A percentile compares a stretch with the other conserved stretches of the same genome.
Evolutionary conservation across 768 basidiomycete genomes (phyloP).

Genomic region (Tricholoma bakamatsutake): DNA sequence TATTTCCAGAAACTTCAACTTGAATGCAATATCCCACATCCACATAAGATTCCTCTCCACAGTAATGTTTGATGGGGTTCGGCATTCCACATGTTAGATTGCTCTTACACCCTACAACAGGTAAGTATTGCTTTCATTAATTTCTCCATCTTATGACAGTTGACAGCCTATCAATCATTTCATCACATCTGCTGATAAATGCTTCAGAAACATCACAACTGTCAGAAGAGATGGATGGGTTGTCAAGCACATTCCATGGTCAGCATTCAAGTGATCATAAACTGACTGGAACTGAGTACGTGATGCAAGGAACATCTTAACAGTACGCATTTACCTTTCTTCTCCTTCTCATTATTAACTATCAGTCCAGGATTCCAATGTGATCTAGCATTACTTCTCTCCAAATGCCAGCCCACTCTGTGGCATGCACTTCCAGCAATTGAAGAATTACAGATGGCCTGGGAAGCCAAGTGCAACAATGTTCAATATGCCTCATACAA

Average conservation of each 20-base stretch:
- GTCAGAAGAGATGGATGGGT: not conserved
- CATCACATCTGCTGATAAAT: not conserved
- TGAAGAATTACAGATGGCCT: too few relatives aligned
- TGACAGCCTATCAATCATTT: not conserved
- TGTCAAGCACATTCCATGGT: not conserved
- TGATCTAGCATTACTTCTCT: not conserved
- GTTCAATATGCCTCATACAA: conserved; percentile 13
- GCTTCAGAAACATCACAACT: not conserved
- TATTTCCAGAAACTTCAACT: not conserved
- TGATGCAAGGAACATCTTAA: not conserved
- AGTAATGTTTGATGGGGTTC: not conserved
- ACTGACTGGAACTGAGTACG: too few relatives aligned
- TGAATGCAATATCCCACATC: not conserved
- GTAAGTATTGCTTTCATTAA: not conserved
- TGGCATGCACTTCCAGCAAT: too few relatives aligned
- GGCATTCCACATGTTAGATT: not conserved
- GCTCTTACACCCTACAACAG: not conserved
- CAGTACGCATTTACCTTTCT: not conserved
- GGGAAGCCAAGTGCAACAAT: not conserved
- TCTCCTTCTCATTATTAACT: not conserved
- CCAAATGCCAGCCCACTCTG: too few relatives aligned
- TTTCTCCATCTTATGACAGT: not conserved
- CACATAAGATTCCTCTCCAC: not conserved
- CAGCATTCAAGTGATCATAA: not conserved
- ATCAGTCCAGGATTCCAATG: not conserved